Percentiles rank a stretch among this genome's conserved stretches.
phyloP scores from a whole-genome alignment of 2,329 filamentous ascomycete genomes.

The Fusarium setosum region DNA sequence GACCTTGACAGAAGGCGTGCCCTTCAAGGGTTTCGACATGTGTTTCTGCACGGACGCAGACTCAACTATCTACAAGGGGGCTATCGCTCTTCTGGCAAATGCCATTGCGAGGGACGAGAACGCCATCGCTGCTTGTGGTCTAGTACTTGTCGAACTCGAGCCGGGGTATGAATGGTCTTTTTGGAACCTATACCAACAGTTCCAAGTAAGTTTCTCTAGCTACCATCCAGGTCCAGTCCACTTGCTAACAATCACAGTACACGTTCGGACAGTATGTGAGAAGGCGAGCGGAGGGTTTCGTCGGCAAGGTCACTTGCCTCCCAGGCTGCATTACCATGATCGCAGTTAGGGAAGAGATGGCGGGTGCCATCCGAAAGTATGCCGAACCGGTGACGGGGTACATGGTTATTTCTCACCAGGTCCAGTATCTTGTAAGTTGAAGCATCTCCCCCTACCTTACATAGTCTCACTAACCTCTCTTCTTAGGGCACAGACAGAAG shows the following conservation, averaged over 20 bases:
- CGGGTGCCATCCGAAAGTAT: conserved; percentile 34
- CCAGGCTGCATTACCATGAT: conserved; percentile 40
- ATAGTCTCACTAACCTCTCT: neutral
- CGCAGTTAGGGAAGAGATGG: conserved; percentile 35
- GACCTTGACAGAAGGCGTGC: conserved; percentile 14
- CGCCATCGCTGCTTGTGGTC: conserved; percentile 33
- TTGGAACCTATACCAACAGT: conserved; percentile 39
- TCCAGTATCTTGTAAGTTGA: conserved; percentile 35
- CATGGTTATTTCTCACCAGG: conserved; percentile 34
- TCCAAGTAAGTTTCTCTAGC: conserved; percentile 17
- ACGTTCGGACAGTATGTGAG: conserved; percentile 36
- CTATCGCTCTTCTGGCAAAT: conserved; percentile 22
- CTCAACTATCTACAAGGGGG: conserved; percentile 38
- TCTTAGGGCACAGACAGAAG: conserved; percentile 33
- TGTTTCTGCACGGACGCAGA: conserved; percentile 36
- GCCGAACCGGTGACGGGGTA: conserved; percentile 32
- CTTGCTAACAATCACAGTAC: conserved; percentile 3
- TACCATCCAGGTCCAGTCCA: accelerated
- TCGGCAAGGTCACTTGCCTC: conserved; percentile 34
- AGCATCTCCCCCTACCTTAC: neutral
- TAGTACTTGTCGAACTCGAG: conserved; percentile 35
- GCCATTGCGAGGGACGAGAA: conserved; percentile 30
- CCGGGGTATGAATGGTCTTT: conserved; percentile 37
- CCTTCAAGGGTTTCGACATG: conserved; percentile 36
- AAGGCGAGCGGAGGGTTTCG: conserved; percentile 27